Conservation (phyloP, 192 early-diverging fungal genomes). For the Linnemannia schmuckeri region DNA sequence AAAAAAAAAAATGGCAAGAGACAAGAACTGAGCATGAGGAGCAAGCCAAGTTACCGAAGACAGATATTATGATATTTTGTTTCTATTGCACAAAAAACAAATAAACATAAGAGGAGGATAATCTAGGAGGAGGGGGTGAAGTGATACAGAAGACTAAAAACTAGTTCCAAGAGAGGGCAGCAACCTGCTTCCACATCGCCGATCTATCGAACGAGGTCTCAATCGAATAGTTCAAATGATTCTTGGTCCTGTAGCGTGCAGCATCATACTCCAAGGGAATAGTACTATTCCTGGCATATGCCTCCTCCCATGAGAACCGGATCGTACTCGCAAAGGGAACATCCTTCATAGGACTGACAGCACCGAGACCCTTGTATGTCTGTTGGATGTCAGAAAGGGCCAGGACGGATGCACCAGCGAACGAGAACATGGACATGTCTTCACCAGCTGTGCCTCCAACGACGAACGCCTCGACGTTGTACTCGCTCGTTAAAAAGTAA, state of each 20-base stretch:
- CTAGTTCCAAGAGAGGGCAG: conserved; percentile 14
- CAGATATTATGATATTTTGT: too few species aligned
- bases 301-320: conserved; percentile 1
- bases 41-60: too few species aligned
- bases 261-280: conserved; percentile 31
- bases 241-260: not conserved
- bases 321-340: conserved; percentile 9
- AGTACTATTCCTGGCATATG: not conserved
- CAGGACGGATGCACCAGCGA: conserved; percentile 16
- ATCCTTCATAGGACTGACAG: not conserved
- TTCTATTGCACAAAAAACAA: too few species aligned
- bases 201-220: conserved; percentile 8
- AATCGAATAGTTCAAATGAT: conserved; percentile 2
- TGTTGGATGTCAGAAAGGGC: not conserved
- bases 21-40: too few species aligned
- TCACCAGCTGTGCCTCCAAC: conserved; percentile 11
- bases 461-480: conserved; percentile 9
- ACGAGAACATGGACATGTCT: conserved; percentile 24
- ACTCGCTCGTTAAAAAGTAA: not conserved
- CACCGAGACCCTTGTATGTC: not conserved
- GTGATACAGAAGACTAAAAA: too few species aligned
- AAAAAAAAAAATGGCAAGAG: too few species aligned
- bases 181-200: conserved; percentile 21
- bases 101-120: too few species aligned
- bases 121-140: too few species aligned